A percentile compares a stretch with the other conserved stretches of the same genome.
phyloP scores from a whole-genome alignment of 2,329 filamentous ascomycete genomes.

The Colletotrichum lupini region DNA sequence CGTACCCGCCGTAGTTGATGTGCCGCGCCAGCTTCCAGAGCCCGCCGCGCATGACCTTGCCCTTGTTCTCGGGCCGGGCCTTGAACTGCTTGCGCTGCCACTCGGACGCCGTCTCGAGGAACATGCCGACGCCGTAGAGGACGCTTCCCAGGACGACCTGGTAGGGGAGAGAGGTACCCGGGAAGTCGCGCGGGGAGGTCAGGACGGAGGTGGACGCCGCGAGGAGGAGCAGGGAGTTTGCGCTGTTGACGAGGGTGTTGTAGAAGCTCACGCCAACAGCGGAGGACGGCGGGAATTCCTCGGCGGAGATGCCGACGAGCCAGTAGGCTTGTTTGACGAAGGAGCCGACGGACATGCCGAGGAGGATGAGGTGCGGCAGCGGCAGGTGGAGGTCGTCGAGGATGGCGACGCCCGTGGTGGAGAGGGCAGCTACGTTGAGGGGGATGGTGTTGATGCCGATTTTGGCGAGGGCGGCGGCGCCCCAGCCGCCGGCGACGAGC shows the following conservation, averaged over 20 bases:
- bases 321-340: conserved; percentile 68
- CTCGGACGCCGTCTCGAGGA: conserved; percentile 66
- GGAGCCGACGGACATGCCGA: conserved; percentile 63
- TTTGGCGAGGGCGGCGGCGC: conserved; percentile 57
- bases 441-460: conserved; percentile 56
- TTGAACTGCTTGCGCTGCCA: conserved; percentile 62
- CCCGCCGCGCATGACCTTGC: conserved; percentile 50
- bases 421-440: conserved; percentile 52
- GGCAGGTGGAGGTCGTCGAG: conserved; percentile 59
- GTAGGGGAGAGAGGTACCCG: conserved; percentile 38
- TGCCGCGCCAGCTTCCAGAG: conserved; percentile 53
- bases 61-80: conserved; percentile 47
- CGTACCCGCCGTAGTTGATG: conserved; percentile 54
- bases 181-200: conserved; percentile 37
- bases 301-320: conserved; percentile 57
- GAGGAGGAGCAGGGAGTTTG: conserved; percentile 66
- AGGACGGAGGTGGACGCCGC: conserved; percentile 56
- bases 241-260: conserved; percentile 66
- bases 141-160: conserved; percentile 57
- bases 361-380: conserved; percentile 60
- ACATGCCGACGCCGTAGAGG: conserved; percentile 63
- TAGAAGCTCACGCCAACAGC: conserved; percentile 58
- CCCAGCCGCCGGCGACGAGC: conserved; percentile 47
- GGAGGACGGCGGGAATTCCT: conserved; percentile 57
- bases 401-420: conserved; percentile 40